Evolutionary conservation across 2,329 filamentous ascomycete genomes (phyloP), one percentile per base, ranked within the genome.

Genomic region (Fusarium humuli): DNA sequence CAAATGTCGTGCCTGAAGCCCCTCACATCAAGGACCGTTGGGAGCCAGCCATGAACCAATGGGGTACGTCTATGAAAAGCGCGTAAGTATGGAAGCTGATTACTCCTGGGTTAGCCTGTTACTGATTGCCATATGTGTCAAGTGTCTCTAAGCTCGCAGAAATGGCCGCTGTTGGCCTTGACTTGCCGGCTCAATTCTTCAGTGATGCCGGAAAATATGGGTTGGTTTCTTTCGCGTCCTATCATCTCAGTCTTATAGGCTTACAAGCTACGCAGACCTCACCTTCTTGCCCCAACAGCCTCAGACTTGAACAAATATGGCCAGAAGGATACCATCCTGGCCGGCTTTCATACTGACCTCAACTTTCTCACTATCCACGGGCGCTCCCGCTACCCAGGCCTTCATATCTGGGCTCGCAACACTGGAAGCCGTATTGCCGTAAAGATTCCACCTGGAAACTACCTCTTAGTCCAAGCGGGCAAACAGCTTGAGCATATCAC

Each of bases 331-430:
- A 89, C 86, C 52, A 89, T 90, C 73, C 83, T 90, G 18, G 87
- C 87, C 18, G 87, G 87, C 41, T 90, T 90, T 81, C 87, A 90
- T 77, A 89, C 87, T 1, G 87, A 90, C 73, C 85, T 90, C 61
- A 90, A 90, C 82, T 90, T 89, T 76, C 82, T 90, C 55, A 90
- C 87, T 69, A 90, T 90, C 78, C 87, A 90, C 80, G 87, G 87
- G 60, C 87, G 87, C 70, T 88, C 86, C 30, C 86, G 87, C 63
- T 90, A 88, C 71, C 87, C 87, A 0, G 87, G 87, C 4, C 82
- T 90, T 70, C 84, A 90, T 80, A 85, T 90, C 73, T 90, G 87
- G 87, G 87, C 87, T 23, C 86, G 87, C 71, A 90, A 90, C 82
- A 89, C 87, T 3, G 87, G 87, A 46, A 82, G 81, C 66, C 84